These are phyloP conservation scores for Aegilops longissima DNA, from an alignment of 176 grass and related monocot genomes.

Conservation along the genomic window DNA sequence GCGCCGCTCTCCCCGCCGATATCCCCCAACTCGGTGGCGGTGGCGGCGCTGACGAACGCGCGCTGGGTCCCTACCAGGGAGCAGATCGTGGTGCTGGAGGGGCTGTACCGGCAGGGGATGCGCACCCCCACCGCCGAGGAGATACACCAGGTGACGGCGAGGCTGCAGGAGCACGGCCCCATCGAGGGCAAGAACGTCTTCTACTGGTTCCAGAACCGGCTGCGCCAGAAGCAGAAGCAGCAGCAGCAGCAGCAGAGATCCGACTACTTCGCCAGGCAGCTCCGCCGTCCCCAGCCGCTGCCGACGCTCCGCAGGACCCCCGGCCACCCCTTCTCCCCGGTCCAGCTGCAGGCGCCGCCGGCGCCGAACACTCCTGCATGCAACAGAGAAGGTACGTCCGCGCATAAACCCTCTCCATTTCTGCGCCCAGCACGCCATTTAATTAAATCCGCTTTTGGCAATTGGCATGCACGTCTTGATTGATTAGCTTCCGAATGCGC, in stretches of 20 bases:
- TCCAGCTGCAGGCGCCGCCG: no score
- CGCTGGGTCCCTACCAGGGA: constrained; percentile 88
- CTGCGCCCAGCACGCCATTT: not conserved
- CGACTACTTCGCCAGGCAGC: constrained; percentile 59
- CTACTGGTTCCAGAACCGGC: constrained; percentile 94
- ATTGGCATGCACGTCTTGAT: not conserved
- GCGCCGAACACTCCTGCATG: not conserved
- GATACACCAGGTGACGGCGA: constrained; percentile 71
- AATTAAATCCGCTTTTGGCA: not conserved
- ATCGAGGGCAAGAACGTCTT: constrained; percentile 96
- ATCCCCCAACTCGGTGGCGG: not conserved
- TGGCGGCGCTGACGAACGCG: constrained; percentile 13
- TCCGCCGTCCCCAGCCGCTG: constrained; percentile 46
- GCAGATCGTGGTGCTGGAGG: constrained; percentile 73
- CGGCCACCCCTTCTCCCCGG: not conserved
- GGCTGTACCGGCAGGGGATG: constrained; percentile 68
- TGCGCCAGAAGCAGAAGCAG: constrained; percentile 79
- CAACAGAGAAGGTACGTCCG: constrained; percentile 12
- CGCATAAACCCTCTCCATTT: not conserved
- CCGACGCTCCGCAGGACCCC: not conserved
- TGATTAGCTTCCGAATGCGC: not conserved
- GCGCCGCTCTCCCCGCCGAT: constrained; percentile 33
- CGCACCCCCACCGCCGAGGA: constrained; percentile 68
- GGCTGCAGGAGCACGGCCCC: constrained; percentile 61
- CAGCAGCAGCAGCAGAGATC: constrained; percentile 58